Percentiles rank a stretch among this genome's conserved stretches.
Conservation (phyloP, 1,284 basidiomycete genomes). For the Thecaphora thlaspeos region DNA sequence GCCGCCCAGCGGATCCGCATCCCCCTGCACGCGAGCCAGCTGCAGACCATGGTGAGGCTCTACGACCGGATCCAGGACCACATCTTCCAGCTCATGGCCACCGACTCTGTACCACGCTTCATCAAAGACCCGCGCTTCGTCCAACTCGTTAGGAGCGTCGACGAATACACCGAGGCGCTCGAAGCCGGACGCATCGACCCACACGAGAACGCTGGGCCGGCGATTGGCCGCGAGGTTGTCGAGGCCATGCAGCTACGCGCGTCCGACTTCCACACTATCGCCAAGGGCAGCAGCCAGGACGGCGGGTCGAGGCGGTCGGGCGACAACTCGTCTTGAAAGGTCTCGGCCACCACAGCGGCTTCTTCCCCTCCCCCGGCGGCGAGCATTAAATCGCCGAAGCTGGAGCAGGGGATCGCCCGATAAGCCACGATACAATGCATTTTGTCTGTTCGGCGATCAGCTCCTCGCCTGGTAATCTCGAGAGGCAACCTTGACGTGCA, state of each 20-base stretch:
- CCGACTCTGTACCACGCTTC: slow-evolving; percentile 79
- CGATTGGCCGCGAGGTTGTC: slow-evolving; percentile 38
- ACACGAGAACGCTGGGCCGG: slow-evolving; percentile 35
- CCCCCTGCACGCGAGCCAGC: slow-evolving; percentile 65
- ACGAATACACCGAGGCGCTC: slow-evolving; percentile 53
- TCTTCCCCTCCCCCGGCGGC: too few relatives aligned
- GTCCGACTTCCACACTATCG: slow-evolving; percentile 15
- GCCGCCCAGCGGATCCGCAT: slow-evolving; percentile 29
- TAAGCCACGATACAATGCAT: too few relatives aligned
- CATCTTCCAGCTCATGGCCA: slow-evolving; percentile 95
- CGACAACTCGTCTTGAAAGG: background rate
- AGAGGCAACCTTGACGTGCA: too few relatives aligned
- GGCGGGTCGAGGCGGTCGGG: background rate
- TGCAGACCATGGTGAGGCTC: slow-evolving; percentile 86
- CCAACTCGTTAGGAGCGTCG: slow-evolving; percentile 45
- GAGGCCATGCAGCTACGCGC: slow-evolving; percentile 46
- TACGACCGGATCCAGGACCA: slow-evolving; percentile 96
- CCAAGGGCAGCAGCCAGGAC: slow-evolving; percentile 16
- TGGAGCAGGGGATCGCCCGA: background rate
- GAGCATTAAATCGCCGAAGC: background rate
- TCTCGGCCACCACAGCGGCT: background rate
- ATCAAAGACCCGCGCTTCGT: slow-evolving; percentile 51
- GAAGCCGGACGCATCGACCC: slow-evolving; percentile 47
- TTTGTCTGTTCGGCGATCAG: too few relatives aligned
- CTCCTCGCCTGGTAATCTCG: too few relatives aligned